phyloP scores from a whole-genome alignment of 768 basidiomycete species.

The Lactarius hatsudake region DNA sequence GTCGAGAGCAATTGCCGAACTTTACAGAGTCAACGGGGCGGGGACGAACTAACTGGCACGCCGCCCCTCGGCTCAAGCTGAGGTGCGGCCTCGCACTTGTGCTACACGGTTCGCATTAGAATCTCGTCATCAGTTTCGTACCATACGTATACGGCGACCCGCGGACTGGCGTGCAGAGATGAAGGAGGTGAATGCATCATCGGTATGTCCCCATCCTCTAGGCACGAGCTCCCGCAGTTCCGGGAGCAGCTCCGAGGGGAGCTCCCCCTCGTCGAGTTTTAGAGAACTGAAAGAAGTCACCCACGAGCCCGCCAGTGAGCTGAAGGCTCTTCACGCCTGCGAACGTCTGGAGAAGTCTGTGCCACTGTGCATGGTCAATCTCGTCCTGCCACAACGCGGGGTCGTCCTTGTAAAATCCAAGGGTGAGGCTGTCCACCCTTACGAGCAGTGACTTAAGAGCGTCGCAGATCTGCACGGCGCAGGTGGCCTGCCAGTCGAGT shows the following conservation, averaged over 20 bases:
- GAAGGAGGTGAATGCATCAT: not conserved
- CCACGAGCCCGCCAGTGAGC: not conserved
- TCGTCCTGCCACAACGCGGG: not conserved
- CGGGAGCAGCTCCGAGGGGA: conserved; percentile 1
- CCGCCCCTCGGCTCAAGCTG: not conserved
- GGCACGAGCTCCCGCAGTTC: not conserved
- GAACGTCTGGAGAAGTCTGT: not conserved
- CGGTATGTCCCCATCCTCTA: not conserved
- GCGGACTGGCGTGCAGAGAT: not conserved
- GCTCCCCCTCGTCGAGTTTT: not conserved
- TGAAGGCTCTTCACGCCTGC: not conserved
- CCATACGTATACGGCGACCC: not conserved
- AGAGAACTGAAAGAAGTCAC: conserved; percentile 7
- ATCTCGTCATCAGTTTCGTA: not conserved
- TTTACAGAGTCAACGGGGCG: no score
- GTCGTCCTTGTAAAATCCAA: conserved; percentile 3
- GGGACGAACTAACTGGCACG: not conserved
- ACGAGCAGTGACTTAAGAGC: conserved; percentile 1
- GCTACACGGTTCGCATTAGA: not conserved
- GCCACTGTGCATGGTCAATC: conserved; percentile 4
- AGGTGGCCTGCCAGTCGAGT: not conserved
- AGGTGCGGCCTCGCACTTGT: not conserved
- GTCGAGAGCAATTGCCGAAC: no score
- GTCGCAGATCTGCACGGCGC: conserved; percentile 6
- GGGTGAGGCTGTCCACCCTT: not conserved